Base-by-base conservation (phyloP, 2,329 filamentous ascomycete genomes). In the Paecilomyces sp. region DNA sequence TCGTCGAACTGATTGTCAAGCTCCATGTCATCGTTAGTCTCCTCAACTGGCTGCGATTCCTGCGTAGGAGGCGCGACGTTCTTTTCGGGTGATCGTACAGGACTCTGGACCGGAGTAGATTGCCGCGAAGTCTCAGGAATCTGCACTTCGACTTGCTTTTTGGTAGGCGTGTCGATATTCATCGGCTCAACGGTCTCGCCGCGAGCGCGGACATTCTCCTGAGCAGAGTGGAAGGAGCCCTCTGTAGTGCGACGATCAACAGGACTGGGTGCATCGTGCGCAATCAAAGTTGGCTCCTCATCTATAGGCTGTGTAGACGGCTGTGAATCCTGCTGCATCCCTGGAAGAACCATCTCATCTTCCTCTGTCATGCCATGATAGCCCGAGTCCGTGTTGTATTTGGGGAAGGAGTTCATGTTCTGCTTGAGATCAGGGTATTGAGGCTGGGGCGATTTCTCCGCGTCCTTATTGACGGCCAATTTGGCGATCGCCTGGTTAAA, bases 221-320 rank as follows among this genome's bases (percentile, higher is more conserved):
- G 72, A 9, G 78, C 78, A 8, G 79, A 80, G 60, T 80, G 78
- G 63, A 80, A 80, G 1, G 77, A 80, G 25, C 71, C 73, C 54
- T 77, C 77, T 9, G 76, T 75, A 9, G 74, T 76, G 57, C 76
- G 74, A 55, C 74, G 68, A 50, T 70, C 70, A 36, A 68, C 60
- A 1, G 70, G 60, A 33, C 70, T 69, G 13, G 63, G 62, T 15
- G 62, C 62, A 47, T 64, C 62, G 22, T 63, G 60, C 30, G 62
- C 62, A 5, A 58, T 54, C 50, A 30, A 59, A 22, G 52, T 61
- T 6, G 66, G 64, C 30, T 70, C 69, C 25, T 71, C 54, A 22
- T 75, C 70, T 18, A 72, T 62, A 22, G 68, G 68, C 25, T 74
- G 71, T 18, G 72, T 75, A 57, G 70, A 70, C 24, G 65, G 60